Base-by-base conservation (phyloP, 2,329 filamentous ascomycete genomes). In the Fusarium sp. region DNA sequence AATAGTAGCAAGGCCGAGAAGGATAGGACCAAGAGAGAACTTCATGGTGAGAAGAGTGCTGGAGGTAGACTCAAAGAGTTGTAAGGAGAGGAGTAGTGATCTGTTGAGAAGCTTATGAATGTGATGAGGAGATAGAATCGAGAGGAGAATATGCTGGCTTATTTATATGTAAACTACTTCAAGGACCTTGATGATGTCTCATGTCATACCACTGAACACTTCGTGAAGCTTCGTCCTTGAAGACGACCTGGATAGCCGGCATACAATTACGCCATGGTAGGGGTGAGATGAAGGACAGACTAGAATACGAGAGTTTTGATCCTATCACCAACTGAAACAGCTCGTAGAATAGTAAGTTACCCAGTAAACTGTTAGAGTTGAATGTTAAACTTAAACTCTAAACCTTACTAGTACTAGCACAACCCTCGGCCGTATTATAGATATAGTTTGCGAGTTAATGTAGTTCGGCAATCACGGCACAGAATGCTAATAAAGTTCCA, bases 171-270 rank as follows among this genome's bases (percentile, higher is more conserved):
- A 14, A 49, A 35, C 29, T 6, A 2, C 7, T 7, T 19, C 8
- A 3, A 10, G n/a, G 18, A 51, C 2, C 16, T 23, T 23, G 1
- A 16, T 6, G 7, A 3, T 31, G 3, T 5, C 18, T 14, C 46
- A 12, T 31, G 8, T 15, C 11, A 25, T n/a, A 10, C 15, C 5
- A 14, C 7, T 19, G 15, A 4, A 25, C 1, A 9, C 14, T 35
- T 16, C 23, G 15, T 23, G 8, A 35, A 35, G 21, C 21, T 51
- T 35, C 29, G 23, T 35, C 7, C 14, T 51, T 0, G 4, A 19
- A 51, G 15, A 2, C 10, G 5, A 7, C 15, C 7, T 33, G 3
- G 14, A 12, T 10, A 19, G 10, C 29, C 25, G 21, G 46, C 31
- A 35, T 25, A 11, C 2, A 18, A 25, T 35, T 18, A 15, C 21